Evolutionary conservation across 2,329 filamentous ascomycete species (phyloP), one percentile per base, ranked within the genome.

Genomic region (Lachnellula subtilissima): DNA sequence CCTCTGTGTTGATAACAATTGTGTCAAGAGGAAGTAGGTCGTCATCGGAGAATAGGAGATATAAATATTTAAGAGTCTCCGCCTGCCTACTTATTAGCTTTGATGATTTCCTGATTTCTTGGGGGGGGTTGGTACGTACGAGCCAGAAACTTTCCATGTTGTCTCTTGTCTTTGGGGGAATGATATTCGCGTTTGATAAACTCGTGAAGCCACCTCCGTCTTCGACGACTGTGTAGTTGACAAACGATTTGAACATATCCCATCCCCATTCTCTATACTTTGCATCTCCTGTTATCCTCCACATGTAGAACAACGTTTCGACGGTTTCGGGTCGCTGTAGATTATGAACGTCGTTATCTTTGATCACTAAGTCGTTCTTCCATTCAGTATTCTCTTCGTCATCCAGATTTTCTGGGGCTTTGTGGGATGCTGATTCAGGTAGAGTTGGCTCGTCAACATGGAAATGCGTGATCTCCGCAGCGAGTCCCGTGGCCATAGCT

Each of bases 91-190:
- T 17, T 23, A 50, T 69, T 60, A 66, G 61, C 32, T 36, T 52
- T 45, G 11, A 12, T 22, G 6, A 17, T 7, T 39, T 32, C 25
- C n/a, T 7, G 9, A 28, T 42, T 15, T 9, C 9, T 52, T 25
- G 22, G 32, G 17, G 25, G 15, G 46, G 50, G 39, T 42, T 42
- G 42, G 22, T 15, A 76, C 87, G 75, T 75, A 90, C 88, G 78
- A 99, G 82, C 94, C 94, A 99, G 75, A 97, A 97, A 70, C 91
- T 95, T 75, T 99, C 94, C 93, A 99, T 97, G 65, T 97, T 97
- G 73, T 99, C 93, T 58, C 84, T 80, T 47, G 78, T 76, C 14
- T 76, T 72, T 0, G 91, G 84, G 19, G 92, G 91, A 9, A 94
- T 73, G 5, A 74, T 73, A 62, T 87, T 85, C 25, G 91, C 92